Conservation (phyloP, 2,329 filamentous ascomycete species). For the Clonostachys sp. region DNA sequence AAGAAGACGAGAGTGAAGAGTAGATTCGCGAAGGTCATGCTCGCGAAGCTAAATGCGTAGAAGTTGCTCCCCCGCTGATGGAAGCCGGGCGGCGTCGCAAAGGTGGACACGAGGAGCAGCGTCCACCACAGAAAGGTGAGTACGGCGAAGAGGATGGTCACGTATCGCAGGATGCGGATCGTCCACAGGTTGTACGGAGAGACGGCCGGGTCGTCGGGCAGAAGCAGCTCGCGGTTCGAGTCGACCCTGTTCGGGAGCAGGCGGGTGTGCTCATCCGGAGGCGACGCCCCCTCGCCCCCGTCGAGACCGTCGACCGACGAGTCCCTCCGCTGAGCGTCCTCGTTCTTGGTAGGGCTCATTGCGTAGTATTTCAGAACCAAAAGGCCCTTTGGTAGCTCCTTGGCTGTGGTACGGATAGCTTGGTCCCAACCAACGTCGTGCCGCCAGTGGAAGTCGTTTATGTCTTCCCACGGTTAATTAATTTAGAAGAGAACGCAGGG, state of each 20-base stretch:
- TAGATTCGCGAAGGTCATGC: slow-evolving; percentile 71
- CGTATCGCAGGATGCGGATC: slow-evolving; percentile 72
- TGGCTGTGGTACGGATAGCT: too few relatives aligned
- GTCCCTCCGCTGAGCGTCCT: slow-evolving; percentile 9
- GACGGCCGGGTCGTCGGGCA: slow-evolving; percentile 46
- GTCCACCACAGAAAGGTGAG: slow-evolving; percentile 91
- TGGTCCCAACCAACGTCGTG: too few relatives aligned
- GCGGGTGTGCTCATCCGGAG: slow-evolving; percentile 52
- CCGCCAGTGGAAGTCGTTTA: too few relatives aligned
- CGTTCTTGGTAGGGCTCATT: slow-evolving; percentile 7
- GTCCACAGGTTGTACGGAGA: slow-evolving; percentile 95
- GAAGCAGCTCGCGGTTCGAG: slow-evolving; percentile 28
- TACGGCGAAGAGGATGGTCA: slow-evolving; percentile 72
- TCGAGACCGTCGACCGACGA: slow-evolving; percentile 7
- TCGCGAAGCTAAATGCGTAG: slow-evolving; percentile 81
- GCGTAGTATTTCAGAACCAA: too few relatives aligned
- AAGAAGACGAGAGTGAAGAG: slow-evolving; percentile 83
- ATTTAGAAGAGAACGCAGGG: too few relatives aligned
- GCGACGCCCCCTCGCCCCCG: slow-evolving; percentile 14
- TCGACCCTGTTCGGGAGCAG: slow-evolving; percentile 66
- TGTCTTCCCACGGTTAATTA: too few relatives aligned
- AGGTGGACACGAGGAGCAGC: slow-evolving; percentile 80
- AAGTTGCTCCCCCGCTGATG: slow-evolving; percentile 88
- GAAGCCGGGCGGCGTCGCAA: slow-evolving; percentile 84
- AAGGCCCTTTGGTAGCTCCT: too few relatives aligned